A percentile compares a stretch with the other conserved stretches of the same genome.
phyloP scores from a whole-genome alignment of 495 filamentous ascomycete species.

The Penicillium manginii region DNA sequence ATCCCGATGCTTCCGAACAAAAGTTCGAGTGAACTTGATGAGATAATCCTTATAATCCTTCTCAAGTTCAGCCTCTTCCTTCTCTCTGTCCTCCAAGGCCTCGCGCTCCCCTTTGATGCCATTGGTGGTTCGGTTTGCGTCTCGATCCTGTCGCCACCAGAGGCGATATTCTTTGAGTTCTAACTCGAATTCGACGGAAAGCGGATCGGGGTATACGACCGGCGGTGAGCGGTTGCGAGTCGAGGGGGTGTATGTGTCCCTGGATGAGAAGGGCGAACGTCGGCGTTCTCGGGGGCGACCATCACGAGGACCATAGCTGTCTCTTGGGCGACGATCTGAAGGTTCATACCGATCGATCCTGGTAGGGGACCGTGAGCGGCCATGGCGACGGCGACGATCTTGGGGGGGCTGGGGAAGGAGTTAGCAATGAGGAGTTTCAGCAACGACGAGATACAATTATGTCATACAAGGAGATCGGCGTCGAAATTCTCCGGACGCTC shows the following conservation, averaged over 20 bases:
- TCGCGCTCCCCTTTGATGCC: conserved; percentile 76
- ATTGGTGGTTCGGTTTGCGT: conserved; percentile 78
- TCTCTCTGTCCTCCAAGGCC: conserved; percentile 81
- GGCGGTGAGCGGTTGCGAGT: conserved; percentile 58
- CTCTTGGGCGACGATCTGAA: conserved; percentile 55
- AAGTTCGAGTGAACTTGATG: conserved; percentile 83
- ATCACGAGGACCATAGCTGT: conserved; percentile 62
- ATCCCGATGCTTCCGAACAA: conserved; percentile 86
- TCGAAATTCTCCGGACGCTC: conserved; percentile 46
- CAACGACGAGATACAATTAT: background rate
- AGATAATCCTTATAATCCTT: conserved; percentile 92
- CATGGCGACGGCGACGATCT: conserved; percentile 54
- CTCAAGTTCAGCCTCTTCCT: conserved; percentile 88
- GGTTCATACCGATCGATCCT: conserved; percentile 76
- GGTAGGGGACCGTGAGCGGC: conserved; percentile 75
- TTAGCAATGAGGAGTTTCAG: background rate
- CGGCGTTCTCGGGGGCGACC: conserved; percentile 69
- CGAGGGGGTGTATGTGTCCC: conserved; percentile 94
- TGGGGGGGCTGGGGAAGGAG: conserved; percentile 42
- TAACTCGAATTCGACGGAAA: conserved; percentile 87
- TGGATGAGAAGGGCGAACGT: conserved; percentile 68
- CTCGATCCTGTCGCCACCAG: conserved; percentile 90
- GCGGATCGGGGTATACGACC: conserved; percentile 75
- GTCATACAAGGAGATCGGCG: conserved; percentile 57
- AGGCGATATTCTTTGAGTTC: conserved; percentile 97